A percentile compares a stretch with the other conserved stretches of the same genome.
Evolutionary conservation across 192 early-diverging fungal species (phyloP).

Genomic region (Powellomyces hirtus): DNA sequence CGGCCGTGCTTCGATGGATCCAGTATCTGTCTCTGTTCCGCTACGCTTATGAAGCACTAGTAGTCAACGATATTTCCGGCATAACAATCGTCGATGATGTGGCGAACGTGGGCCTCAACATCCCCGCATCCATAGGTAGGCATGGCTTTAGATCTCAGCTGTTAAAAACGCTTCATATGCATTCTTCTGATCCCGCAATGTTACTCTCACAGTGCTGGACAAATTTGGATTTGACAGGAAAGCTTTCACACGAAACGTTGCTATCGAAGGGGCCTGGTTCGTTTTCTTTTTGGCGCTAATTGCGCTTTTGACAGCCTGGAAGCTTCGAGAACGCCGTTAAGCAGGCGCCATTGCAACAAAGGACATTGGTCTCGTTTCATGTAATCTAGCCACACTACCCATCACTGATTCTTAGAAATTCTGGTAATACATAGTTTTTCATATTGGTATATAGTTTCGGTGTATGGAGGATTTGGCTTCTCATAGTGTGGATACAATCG

Average conservation of each 20-base stretch:
- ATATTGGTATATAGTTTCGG: too few relatives aligned
- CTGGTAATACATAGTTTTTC: too few relatives aligned
- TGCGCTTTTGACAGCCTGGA: constrained; percentile 1
- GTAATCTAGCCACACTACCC: too few relatives aligned
- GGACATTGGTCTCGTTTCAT: too few relatives aligned
- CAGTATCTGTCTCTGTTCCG: constrained; percentile 72
- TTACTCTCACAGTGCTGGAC: constrained; percentile 25
- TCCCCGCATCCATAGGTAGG: constrained; percentile 24
- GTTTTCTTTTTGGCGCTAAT: constrained; percentile 34
- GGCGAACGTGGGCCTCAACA: constrained; percentile 32
- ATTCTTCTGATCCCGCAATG: too few relatives aligned
- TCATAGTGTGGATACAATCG: too few relatives aligned
- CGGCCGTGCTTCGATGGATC: constrained; percentile 58
- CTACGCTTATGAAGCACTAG: constrained; percentile 72
- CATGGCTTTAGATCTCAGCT: too few relatives aligned
- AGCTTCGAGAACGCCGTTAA: constrained; percentile 15
- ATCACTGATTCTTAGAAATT: too few relatives aligned
- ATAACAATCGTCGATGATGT: constrained; percentile 39
- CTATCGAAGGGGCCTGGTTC: constrained; percentile 33
- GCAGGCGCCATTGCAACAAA: not conserved
- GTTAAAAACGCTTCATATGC: too few relatives aligned
- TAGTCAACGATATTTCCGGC: constrained; percentile 55
- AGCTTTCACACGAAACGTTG: constrained; percentile 34
- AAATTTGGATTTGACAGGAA: constrained; percentile 47
- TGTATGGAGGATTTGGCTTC: too few relatives aligned